A percentile compares a stretch with the other conserved stretches of the same genome.
phyloP scores from a whole-genome alignment of 768 basidiomycete species.

The Coprinopsis marcescibilis region DNA sequence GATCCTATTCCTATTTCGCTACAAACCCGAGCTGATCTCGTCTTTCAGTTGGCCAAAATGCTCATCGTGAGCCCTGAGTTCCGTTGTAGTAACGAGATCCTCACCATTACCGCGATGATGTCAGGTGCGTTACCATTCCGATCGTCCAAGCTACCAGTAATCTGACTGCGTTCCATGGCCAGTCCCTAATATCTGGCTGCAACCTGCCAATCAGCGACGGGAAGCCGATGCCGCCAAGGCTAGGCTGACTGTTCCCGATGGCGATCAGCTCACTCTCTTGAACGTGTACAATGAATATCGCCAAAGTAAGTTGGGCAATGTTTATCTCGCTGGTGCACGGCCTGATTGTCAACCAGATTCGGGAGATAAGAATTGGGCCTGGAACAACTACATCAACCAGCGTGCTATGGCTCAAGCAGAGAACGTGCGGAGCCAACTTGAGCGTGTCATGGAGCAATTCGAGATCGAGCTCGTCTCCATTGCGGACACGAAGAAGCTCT shows the following conservation, averaged over 20 bases:
- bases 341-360: conserved; percentile 40
- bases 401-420: conserved; percentile 87
- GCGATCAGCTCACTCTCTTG: conserved; percentile 92
- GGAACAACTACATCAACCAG: conserved; percentile 81
- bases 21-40: not conserved
- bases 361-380: conserved; percentile 83
- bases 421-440: conserved; percentile 85
- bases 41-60: conserved; percentile 76
- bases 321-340: not conserved
- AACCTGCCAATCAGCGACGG: conserved; percentile 80
- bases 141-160: not conserved
- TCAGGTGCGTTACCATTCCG: conserved; percentile 51
- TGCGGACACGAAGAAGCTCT: conserved; percentile 64
- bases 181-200: conserved; percentile 94
- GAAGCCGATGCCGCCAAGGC: conserved; percentile 94
- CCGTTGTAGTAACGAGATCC: conserved; percentile 90
- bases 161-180: conserved; percentile 1
- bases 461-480: conserved; percentile 73
- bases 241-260: conserved; percentile 81
- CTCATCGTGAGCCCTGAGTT: conserved; percentile 93
- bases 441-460: conserved; percentile 86
- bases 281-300: conserved; percentile 95
- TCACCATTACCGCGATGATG: conserved; percentile 95
- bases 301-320: conserved; percentile 47
- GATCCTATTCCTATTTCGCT: not conserved